Percentiles rank a stretch among this genome's conserved stretches.
These are phyloP conservation scores for Heterobasidion parviporum DNA, from an alignment of 1,284 basidiomycete species.

Conservation along the genomic window DNA sequence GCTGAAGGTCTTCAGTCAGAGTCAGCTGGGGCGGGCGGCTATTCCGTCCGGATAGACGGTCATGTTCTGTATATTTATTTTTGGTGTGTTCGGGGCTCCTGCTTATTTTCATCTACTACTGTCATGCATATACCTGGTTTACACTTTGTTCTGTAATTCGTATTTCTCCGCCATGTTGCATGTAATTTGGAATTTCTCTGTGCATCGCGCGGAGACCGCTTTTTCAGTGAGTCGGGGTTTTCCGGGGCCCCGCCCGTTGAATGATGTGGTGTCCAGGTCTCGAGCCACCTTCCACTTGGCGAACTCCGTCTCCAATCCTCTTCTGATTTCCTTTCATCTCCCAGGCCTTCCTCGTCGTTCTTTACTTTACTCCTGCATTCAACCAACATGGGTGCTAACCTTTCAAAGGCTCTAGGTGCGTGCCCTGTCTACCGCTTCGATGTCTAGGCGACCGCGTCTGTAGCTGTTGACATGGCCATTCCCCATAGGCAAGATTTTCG, in stretches of 20 bases:
- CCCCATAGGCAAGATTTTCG: constrained; percentile 80
- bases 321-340: constrained; percentile 7
- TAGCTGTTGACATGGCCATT: constrained; percentile 5
- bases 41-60: constrained; percentile 10
- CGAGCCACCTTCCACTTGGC: constrained; percentile 6
- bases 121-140: not conserved
- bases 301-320: not conserved
- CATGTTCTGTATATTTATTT: not conserved
- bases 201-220: not conserved
- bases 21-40: constrained; percentile 24
- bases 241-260: constrained; percentile 18
- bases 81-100: not conserved
- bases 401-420: constrained; percentile 68
- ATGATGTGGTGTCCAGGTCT: not conserved
- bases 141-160: not conserved
- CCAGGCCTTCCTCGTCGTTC: constrained; percentile 31
- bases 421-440: constrained; percentile 6
- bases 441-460: constrained; percentile 5
- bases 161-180: too few relatives aligned
- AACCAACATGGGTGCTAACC: constrained; percentile 60
- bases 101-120: not conserved
- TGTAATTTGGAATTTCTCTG: too few relatives aligned
- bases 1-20: constrained; percentile 77
- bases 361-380: constrained; percentile 30
- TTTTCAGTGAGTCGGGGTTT: constrained; percentile 12